Percentiles rank a stretch among this genome's conserved stretches.
phyloP scores from a whole-genome alignment of 306 rosid genomes.

The Gastrolobium villosum region DNA sequence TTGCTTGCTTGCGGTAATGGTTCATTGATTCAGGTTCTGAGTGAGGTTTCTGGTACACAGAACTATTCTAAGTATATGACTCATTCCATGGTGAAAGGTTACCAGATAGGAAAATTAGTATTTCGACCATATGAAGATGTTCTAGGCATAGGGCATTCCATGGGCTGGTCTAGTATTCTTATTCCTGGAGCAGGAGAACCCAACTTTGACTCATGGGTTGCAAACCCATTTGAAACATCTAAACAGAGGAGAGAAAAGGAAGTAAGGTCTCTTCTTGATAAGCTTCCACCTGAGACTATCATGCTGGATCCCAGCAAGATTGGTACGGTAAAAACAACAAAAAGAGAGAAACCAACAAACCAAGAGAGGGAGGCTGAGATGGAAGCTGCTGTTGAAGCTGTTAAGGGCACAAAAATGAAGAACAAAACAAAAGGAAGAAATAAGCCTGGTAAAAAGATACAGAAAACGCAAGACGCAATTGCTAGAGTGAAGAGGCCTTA shows the following conservation, averaged over 20 bases:
- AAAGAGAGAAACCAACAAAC: constrained; percentile 55
- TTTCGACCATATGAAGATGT: constrained; percentile 97
- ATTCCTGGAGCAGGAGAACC: constrained; percentile 98
- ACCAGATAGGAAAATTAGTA: constrained; percentile 67
- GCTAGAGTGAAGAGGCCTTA: constrained; percentile 77
- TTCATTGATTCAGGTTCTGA: constrained; percentile 65
- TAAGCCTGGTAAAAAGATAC: constrained; percentile 68
- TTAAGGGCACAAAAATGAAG: constrained; percentile 66
- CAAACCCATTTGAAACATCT: constrained; percentile 84
- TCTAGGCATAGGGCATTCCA: constrained; percentile 87
- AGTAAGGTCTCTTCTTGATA: constrained; percentile 73
- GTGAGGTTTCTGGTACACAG: constrained; percentile 66
- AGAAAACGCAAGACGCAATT: constrained; percentile 71
- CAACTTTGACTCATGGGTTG: constrained; percentile 89
- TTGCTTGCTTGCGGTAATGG: constrained; percentile 79
- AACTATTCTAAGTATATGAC: constrained; percentile 77
- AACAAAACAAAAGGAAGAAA: constrained; percentile 93
- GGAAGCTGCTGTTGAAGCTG: constrained; percentile 77
- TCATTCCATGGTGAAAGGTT: constrained; percentile 89
- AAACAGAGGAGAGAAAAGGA: constrained; percentile 92
- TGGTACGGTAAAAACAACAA: constrained; percentile 63
- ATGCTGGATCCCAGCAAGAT: constrained; percentile 81
- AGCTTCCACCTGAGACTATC: constrained; percentile 89
- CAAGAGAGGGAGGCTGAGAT: constrained; percentile 71
- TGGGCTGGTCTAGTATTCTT: constrained; percentile 94